These are phyloP conservation scores for Verticillium klebahnii DNA, from an alignment of 2,329 filamentous ascomycete genomes.

Conservation along the genomic window DNA sequence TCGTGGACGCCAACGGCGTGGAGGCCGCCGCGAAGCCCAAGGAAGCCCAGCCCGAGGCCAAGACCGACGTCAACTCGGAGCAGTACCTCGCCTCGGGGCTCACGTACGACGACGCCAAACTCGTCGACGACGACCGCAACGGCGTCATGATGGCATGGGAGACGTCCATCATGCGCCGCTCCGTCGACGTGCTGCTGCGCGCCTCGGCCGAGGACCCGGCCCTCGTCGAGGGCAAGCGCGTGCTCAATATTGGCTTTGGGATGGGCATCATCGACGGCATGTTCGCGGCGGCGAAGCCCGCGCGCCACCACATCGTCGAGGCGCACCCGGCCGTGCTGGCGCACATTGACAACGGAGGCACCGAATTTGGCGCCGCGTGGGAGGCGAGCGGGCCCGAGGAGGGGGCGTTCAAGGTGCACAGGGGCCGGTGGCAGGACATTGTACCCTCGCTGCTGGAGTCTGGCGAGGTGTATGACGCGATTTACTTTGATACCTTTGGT, in stretches of 20 bases:
- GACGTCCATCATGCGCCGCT: slow-evolving; percentile 76
- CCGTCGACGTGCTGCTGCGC: slow-evolving; percentile 60
- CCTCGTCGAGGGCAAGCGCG: slow-evolving; percentile 48
- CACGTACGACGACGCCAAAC: slow-evolving; percentile 59
- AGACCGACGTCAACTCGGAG: slow-evolving; percentile 54
- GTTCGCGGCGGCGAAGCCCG: slow-evolving; percentile 64
- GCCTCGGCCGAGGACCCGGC: neutral
- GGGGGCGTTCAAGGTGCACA: slow-evolving; percentile 68
- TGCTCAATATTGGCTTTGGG: slow-evolving; percentile 84
- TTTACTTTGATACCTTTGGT: slow-evolving; percentile 98
- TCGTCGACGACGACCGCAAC: slow-evolving; percentile 72
- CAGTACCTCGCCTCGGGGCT: slow-evolving; percentile 65
- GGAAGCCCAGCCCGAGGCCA: slow-evolving; percentile 26
- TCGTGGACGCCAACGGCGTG: slow-evolving; percentile 27
- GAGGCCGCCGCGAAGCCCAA: slow-evolving; percentile 19
- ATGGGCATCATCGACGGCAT: slow-evolving; percentile 85
- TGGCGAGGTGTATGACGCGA: slow-evolving; percentile 72
- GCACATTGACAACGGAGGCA: slow-evolving; percentile 47
- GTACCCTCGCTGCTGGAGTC: slow-evolving; percentile 62
- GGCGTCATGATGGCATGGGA: slow-evolving; percentile 96
- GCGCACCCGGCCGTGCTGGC: slow-evolving; percentile 74
- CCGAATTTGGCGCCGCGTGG: slow-evolving; percentile 52
- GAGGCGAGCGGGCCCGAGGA: slow-evolving; percentile 49
- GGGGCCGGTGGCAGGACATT: slow-evolving; percentile 78
- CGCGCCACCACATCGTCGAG: slow-evolving; percentile 78